A percentile compares a stretch with the other conserved stretches of the same genome.
phyloP scores from a whole-genome alignment of 345 rosid genomes.

The Lumnitzera racemosa region DNA sequence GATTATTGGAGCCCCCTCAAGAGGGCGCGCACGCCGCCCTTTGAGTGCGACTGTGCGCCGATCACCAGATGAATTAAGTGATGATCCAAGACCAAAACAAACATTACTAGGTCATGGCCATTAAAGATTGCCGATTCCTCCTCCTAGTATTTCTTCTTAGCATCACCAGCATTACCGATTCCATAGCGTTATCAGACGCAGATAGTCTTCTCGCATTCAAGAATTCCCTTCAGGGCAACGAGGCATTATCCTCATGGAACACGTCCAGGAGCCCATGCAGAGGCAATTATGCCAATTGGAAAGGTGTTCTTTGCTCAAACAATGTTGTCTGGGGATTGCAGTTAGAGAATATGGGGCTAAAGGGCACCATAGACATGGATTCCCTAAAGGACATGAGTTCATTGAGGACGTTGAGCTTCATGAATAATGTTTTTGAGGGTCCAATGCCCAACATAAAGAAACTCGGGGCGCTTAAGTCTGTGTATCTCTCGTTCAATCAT shows the following conservation, averaged over 20 bases:
- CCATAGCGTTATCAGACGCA: constrained; percentile 16
- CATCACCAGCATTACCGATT: neutral
- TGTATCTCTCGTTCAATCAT: constrained; percentile 53
- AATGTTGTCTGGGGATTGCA: constrained; percentile 52
- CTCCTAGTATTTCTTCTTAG: constrained; percentile 11
- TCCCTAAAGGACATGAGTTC: constrained; percentile 25
- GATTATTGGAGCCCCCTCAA: constrained; percentile 22
- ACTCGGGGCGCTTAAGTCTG: constrained; percentile 37
- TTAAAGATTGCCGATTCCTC: constrained; percentile 4
- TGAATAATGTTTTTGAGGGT: constrained; percentile 53
- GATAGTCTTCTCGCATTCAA: constrained; percentile 60
- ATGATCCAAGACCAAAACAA: no score
- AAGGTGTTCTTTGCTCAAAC: constrained; percentile 41
- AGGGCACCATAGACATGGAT: constrained; percentile 40
- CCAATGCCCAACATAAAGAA: constrained; percentile 49
- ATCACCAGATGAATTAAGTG: neutral
- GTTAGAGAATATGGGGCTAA: constrained; percentile 52
- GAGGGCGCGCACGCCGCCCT: constrained; percentile 69
- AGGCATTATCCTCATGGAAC: constrained; percentile 37
- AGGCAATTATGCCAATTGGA: constrained; percentile 36
- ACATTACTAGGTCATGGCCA: no score
- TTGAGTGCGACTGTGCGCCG: constrained; percentile 24
- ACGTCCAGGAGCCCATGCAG: constrained; percentile 26
- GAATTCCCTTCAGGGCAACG: constrained; percentile 27
- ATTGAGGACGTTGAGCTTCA: constrained; percentile 51